Evolutionary conservation across 2,329 filamentous ascomycete species (phyloP), one percentile per base, ranked within the genome.

Genomic region (Lachnellula subtilissima): DNA sequence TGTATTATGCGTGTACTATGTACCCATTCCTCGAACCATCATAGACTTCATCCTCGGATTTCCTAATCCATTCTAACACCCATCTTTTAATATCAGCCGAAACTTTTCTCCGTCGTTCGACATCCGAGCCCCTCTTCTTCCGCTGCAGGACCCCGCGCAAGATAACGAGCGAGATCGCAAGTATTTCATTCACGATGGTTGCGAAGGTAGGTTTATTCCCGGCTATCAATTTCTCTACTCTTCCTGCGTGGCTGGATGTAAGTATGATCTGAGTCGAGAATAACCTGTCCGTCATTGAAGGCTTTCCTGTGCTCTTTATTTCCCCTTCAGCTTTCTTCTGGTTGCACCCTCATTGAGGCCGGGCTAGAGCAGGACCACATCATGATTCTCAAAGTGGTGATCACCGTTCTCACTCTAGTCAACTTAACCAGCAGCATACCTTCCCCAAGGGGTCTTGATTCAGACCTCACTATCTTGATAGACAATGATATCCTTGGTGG

Each of bases 401-500:
- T 57, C 36, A 40, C 54, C n/a, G 36, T 62, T 15, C 32, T 61
- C 39, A 56, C 57, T n/a, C 17, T 55, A 17, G 49, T 56, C n/a
- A 50, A 55, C n/a, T 11, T 62, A 17, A 55, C 36, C 36, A 45
- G 42, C 48, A 57, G 55, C 48, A 54, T 56, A 37, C 57, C 61
- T n/a, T 62, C 61, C 39, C 59, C 60, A 3, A 56, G 58, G 53
- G 42, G 17, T 22, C 49, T 63, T 32, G 57, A 55, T 5, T 63
- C 59, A 4, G 60, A 63, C 43, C 52, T 63, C 2, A 59, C 58
- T 12, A 61, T 65, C 17, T 37, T 65, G 48, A 59, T 61, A 51
- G 58, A 61, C 53, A 63, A 65, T 58, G 61, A 63, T 51, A 39
- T 64, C 32, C 50, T 56, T 14, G 57, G 63, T 61, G 52, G 28